Percentiles rank a stretch among this genome's conserved stretches.
These are phyloP conservation scores for Triticum aestivum DNA, from an alignment of 176 grass and related monocot species.

Conservation along the genomic window IWGSC_CS_RefSeq_v2.1 NC_057806.1:558195417-558195916, in stretches of 20 bases:
- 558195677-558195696: conserved; percentile 54
- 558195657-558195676: conserved; percentile 61
- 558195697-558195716: conserved; percentile 38
- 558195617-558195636: conserved; percentile 88
- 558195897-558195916: conserved; percentile 32
- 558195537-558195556: not conserved
- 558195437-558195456: too few relatives aligned
- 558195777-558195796: conserved; percentile 41
- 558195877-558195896: conserved; percentile 55
- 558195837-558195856: conserved; percentile 94
- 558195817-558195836: conserved; percentile 63
- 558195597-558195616: conserved; percentile 76
- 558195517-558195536: not conserved
- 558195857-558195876: conserved; percentile 75
- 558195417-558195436: not conserved
- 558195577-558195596: not conserved
- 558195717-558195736: not conserved
- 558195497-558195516: conserved; percentile 7
- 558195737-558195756: conserved; percentile 55
- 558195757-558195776: conserved; percentile 59
- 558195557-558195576: not conserved
- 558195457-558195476: conserved; percentile 11
- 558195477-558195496: conserved; percentile 18
- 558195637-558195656: conserved; percentile 56
- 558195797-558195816: conserved; percentile 33